Evolutionary conservation across 352 stramenopile genomes (phyloP), one percentile per base, ranked within the genome.

Genomic region (Globisporangium lucens): DNA sequence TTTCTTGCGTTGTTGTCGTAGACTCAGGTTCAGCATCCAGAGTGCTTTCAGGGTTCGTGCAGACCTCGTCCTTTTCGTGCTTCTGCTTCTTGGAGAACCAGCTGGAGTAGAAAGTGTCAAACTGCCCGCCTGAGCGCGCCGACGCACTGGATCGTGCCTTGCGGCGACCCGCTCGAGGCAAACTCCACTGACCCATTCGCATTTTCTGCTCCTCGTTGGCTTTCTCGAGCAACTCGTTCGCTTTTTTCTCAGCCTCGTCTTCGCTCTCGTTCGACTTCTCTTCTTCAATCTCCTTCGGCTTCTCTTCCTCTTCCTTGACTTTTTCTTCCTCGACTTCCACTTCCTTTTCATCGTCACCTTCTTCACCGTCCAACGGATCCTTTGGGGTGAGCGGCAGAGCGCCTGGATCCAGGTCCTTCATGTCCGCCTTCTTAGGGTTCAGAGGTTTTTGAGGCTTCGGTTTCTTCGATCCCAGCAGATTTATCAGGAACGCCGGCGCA

Each of bases 71-170:
- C 4, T 68, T 63, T 41, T 81, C 75, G 69, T 74, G 66, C 57
- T 75, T 68, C 4, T 75, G 69, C 74, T 86, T 93, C 55, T 84
- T 84, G 0, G 78, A 82, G 66, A 87, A 91, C 83, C 79, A 91
- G 9, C 81, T 89, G 35, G 80, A 80, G 73, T 93, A 91, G 71
- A 93, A 90, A 33, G 65, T 85, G 63, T 89, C 82, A 64, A 90
- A 89, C 58, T 89, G 79, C 15, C 68, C 75, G 24, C 77, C 70
- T 22, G 73, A 82, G 47, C 77, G 74, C 60, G 77, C 69, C 22
- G 74, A 80, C 9, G 76, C 72, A 43, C 69, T 87, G 0, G 71
- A 64, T 86, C 13, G 75, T 71, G 60, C 76, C 63, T 80, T 87
- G 49, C 73, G 78, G 1, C 76, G 80, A 20, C 74, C 74, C 15